Base-by-base conservation (phyloP, 2,329 filamentous ascomycete species). In the Alternaria triticina region DNA sequence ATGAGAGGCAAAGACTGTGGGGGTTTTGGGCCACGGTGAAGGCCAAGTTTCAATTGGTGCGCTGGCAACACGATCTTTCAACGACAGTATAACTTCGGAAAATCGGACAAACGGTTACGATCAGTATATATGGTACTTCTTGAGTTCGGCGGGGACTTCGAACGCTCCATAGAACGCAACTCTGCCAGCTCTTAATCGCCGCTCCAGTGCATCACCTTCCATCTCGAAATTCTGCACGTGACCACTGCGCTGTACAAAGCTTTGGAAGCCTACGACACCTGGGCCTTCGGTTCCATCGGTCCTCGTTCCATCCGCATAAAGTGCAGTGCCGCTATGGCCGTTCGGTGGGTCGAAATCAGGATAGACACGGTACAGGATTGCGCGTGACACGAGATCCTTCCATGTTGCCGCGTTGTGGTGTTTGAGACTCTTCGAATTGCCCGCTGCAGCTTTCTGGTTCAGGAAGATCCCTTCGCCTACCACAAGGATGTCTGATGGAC, bases 121-220 rank as follows among this genome's bases (percentile, higher is more conserved):
- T n/a, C n/a, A n/a, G n/a, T n/a, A n/a, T n/a, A n/a, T n/a, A n/a
- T n/a, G n/a, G n/a, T 40, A 40, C 33, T 3, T 10, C 33, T 40
- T 40, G 0, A 40, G 33, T 1, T 17, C 33, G 15, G 15, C 33
- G 1, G 33, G 33, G 1, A 40, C 36, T 3, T 40, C 36, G 1
- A 40, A 17, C 1, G 36, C 36, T 6, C 36, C 36, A 2, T 40
- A 40, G 1, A 40, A 40, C 2, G 36, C 36, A 0, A 40, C 36
- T 3, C 36, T 40, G 0, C 36, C 36, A 40, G 0, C 2, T 17
- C 1, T 1, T 1, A 40, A 6, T 11, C 36, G 0, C 1, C 36
- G 15, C 2, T 40, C 36, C 0, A 40, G 36, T 1, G 36, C 36
- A 1, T 3, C 1, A 3, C 36, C 36, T 11, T 40, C 36, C 36